Conservation (phyloP, 2,329 filamentous ascomycete genomes). For the Dryadomyces sulphureus region DNA sequence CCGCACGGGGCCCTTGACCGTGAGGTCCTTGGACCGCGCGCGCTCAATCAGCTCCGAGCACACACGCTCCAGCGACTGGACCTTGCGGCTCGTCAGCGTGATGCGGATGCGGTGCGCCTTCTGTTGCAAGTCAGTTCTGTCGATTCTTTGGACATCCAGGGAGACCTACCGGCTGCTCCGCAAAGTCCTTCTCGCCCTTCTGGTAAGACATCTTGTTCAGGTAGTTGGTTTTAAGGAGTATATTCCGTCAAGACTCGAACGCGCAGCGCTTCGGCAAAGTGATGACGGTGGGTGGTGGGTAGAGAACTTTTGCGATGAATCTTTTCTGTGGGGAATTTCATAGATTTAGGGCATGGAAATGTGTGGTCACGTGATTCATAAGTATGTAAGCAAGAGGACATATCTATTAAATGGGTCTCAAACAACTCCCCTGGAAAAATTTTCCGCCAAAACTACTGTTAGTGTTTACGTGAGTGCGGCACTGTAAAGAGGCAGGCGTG, state of each 20-base stretch:
- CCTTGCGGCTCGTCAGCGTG: slow-evolving; percentile 91
- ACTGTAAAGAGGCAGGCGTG: too few species aligned
- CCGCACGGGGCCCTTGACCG: slow-evolving; percentile 94
- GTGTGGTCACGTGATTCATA: background rate
- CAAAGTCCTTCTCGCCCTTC: slow-evolving; percentile 88
- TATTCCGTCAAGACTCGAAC: slow-evolving; percentile 13
- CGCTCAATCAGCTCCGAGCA: slow-evolving; percentile 97
- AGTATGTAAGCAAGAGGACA: too few species aligned
- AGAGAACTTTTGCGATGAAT: background rate
- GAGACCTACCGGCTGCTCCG: slow-evolving; percentile 63
- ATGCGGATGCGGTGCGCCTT: slow-evolving; percentile 43
- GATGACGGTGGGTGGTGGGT: slow-evolving; percentile 9
- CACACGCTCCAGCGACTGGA: slow-evolving; percentile 92
- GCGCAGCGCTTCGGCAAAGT: slow-evolving; percentile 13
- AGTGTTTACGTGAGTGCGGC: too few species aligned
- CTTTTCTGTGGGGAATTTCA: slow-evolving; percentile 1
- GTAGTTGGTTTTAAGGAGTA: background rate
- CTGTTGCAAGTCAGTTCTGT: slow-evolving; percentile 1
- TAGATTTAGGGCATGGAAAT: background rate
- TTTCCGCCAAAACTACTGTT: too few species aligned
- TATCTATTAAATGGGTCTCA: too few species aligned
- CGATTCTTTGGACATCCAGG: background rate
- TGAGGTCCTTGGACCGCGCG: slow-evolving; percentile 95
- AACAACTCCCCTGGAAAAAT: too few species aligned
- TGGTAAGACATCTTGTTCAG: slow-evolving; percentile 70